These are phyloP conservation scores for Coelastrella sp. DNA, from an alignment of 139 green algal species.

Conservation along the genomic window DNA sequence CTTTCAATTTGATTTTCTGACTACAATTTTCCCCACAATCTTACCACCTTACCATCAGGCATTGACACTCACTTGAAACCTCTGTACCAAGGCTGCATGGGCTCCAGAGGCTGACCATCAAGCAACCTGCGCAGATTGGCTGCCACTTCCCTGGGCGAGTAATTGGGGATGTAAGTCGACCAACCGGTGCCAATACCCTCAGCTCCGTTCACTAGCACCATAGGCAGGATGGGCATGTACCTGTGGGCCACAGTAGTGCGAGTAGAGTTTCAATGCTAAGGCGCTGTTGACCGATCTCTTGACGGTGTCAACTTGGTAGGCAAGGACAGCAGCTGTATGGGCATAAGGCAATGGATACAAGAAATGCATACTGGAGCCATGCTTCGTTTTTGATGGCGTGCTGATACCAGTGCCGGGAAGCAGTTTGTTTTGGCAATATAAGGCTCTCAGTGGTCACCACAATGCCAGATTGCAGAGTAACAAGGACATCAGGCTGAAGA, in stretches of 20 bases:
- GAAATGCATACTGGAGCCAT: too few relatives aligned
- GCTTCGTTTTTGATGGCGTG: too few relatives aligned
- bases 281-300: too few relatives aligned
- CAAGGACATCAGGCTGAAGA: too few relatives aligned
- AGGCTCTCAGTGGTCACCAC: not conserved
- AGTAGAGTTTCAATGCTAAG: too few relatives aligned
- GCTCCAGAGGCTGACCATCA: constrained; percentile 71
- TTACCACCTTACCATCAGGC: not conserved
- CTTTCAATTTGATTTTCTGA: too few relatives aligned
- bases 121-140: constrained; percentile 92
- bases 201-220: constrained; percentile 97
- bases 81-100: constrained; percentile 95
- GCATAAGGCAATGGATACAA: not conserved
- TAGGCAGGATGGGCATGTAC: constrained; percentile 90
- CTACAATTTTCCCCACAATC: too few relatives aligned
- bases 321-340: not conserved
- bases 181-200: constrained; percentile 99
- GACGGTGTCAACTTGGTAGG: not conserved
- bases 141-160: constrained; percentile 94
- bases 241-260: constrained; percentile 47
- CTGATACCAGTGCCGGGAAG: too few relatives aligned
- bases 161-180: constrained; percentile 98
- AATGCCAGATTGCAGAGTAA: not conserved
- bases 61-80: constrained; percentile 56
- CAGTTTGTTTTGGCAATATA: too few relatives aligned